Percentiles rank a stretch among this genome's conserved stretches.
Conservation (phyloP, 208 protist genomes). For the Acanthamoeba healyi region DNA sequence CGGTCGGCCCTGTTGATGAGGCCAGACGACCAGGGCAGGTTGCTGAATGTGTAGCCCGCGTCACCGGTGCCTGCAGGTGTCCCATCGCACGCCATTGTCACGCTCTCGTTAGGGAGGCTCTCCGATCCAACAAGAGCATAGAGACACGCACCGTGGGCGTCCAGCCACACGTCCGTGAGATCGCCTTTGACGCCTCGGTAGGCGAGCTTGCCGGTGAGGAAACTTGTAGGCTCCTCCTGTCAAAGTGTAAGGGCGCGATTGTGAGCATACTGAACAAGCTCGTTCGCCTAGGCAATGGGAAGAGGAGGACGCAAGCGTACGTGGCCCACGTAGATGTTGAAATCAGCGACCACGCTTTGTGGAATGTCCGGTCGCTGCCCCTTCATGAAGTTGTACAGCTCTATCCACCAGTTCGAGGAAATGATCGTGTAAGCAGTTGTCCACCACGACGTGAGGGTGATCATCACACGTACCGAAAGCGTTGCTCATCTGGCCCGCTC, state of each 20-base stretch:
- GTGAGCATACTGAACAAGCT: neutral
- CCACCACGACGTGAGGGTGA: no score
- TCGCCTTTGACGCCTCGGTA: neutral
- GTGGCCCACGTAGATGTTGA: slow-evolving; percentile 53
- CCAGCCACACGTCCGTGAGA: slow-evolving; percentile 1
- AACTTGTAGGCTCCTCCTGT: slow-evolving; percentile 14
- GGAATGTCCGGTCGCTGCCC: slow-evolving; percentile 2
- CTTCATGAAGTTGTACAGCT: slow-evolving; percentile 63
- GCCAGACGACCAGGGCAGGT: slow-evolving; percentile 37
- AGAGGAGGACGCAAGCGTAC: no score
- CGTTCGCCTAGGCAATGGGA: neutral
- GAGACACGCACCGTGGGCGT: neutral
- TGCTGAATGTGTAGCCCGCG: slow-evolving; percentile 63
- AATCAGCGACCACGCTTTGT: slow-evolving; percentile 35
- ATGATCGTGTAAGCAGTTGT: neutral
- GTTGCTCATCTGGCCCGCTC: slow-evolving; percentile 67
- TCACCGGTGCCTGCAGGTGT: neutral
- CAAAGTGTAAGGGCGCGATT: neutral
- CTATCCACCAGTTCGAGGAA: neutral
- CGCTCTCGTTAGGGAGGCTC: neutral
- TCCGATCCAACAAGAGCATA: neutral
- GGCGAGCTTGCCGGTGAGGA: slow-evolving; percentile 41
- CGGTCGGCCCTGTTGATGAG: slow-evolving; percentile 59
- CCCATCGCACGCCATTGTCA: neutral
- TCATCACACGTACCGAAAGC: slow-evolving; percentile 29